phyloP scores from a whole-genome alignment of 2,329 filamentous ascomycete genomes.

The Endothia cerciana region DNA sequence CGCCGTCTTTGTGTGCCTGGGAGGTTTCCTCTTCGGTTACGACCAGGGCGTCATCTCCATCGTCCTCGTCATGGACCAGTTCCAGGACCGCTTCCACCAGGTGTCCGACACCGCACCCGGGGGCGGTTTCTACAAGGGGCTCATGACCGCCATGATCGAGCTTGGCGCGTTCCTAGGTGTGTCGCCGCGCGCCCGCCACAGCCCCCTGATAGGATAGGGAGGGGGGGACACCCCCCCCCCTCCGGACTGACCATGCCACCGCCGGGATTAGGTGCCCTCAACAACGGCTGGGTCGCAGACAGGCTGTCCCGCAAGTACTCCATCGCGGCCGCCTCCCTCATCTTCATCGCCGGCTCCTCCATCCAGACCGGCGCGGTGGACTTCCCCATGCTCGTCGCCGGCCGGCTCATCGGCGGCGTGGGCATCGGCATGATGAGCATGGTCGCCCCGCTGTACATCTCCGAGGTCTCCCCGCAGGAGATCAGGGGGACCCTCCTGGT shows the following conservation, averaged over 20 bases:
- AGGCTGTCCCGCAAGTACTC: conserved; percentile 56
- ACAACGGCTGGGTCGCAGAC: conserved; percentile 57
- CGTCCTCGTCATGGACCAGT: conserved; percentile 43
- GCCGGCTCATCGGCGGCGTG: conserved; percentile 59
- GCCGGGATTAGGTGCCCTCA: conserved; percentile 49
- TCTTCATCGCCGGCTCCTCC: conserved; percentile 59
- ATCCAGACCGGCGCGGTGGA: conserved; percentile 55
- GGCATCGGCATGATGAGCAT: conserved; percentile 55
- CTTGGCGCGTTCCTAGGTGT: conserved; percentile 57
- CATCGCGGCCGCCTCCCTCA: conserved; percentile 52
- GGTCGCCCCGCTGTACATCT: conserved; percentile 41
- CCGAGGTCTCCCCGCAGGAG: conserved; percentile 37
- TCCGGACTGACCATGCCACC: neutral
- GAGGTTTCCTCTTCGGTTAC: conserved; percentile 26
- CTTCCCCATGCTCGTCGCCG: conserved; percentile 53
- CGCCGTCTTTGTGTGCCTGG: conserved; percentile 17
- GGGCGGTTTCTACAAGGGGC: conserved; percentile 47
- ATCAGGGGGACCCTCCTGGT: conserved; percentile 38
- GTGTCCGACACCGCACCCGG: conserved; percentile 41
- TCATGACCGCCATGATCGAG: conserved; percentile 50
- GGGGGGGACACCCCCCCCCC: too few species aligned
- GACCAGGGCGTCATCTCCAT: conserved; percentile 46
- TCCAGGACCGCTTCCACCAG: conserved; percentile 39
- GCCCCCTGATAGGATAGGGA: too few species aligned
- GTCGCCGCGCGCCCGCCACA: neutral